Evolutionary conservation across 2,329 filamentous ascomycete species (phyloP), one percentile per base, ranked within the genome.

Genomic region (Hansfordia pulvinata): DNA sequence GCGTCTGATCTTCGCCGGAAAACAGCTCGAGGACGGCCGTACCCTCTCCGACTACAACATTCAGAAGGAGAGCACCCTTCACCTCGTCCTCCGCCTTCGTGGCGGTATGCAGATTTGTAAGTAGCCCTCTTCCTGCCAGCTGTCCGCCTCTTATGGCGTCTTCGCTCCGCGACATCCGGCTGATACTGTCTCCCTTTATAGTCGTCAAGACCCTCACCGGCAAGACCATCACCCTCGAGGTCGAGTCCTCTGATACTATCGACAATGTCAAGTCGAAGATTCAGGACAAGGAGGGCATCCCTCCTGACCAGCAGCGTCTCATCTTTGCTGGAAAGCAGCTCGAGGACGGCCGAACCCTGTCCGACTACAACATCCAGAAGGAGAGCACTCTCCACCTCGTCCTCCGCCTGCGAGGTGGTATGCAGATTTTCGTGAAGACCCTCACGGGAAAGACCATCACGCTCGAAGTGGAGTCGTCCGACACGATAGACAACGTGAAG

Each of bases 191-290:
- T n/a, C n/a, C n/a, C n/a, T n/a, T 3, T n/a, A 5, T 10, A 55
- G 53, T 84, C 46, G 78, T 84, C 49, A 84, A 84, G 66, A 84
- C 78, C 10, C 56, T 94, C 33, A 93, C 86, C 52, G 85, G 85
- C 44, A 93, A 93, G 69, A 93, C 85, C 27, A 93, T 93, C 50
- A 93, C 85, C 6, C 65, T 92, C 3, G 84, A 92, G 60, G 83
- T 92, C 1, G 83, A 92, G 54, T 85, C 78, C 0, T 81, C 74
- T 1, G 85, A 93, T 44, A 93, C 85, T 20, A 93, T 93, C 56
- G 85, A 93, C 64, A 93, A 93, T 35, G 86, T 94, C 20, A 94
- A 94, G 74, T 75, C 69, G 26, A 94, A 94, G 71, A 94, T 94
- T 22, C 86, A 94, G 57, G 86, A 94, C 49, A 94, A 94, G 72